Base-by-base conservation (phyloP, 139 green algal species). In the Chlorella sp. region DNA sequence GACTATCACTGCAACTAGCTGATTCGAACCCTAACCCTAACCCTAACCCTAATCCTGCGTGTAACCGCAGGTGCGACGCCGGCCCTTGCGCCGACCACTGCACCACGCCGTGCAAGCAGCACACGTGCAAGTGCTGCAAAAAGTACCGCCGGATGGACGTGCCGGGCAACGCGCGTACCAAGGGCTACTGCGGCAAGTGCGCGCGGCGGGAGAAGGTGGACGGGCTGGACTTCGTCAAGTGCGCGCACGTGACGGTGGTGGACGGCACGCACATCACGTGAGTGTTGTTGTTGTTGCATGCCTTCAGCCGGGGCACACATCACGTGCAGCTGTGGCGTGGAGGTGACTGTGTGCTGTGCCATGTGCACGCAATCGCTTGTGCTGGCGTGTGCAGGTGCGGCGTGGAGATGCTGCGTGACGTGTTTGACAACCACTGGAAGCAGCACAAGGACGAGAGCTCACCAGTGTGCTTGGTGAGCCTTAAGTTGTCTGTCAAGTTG, bases 341-440 rank as follows among this genome's bases (percentile, higher is more conserved):
- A n/a, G n/a, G n/a, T n/a, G n/a, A n/a, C n/a, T n/a, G n/a, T n/a
- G n/a, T n/a, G n/a, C n/a, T n/a, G n/a, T n/a, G n/a, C n/a, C n/a
- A n/a, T n/a, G n/a, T n/a, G n/a, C n/a, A n/a, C n/a, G n/a, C n/a
- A n/a, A n/a, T n/a, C n/a, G n/a, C n/a, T n/a, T n/a, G n/a, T n/a
- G n/a, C n/a, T n/a, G n/a, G n/a, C 17, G 42, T 55, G 10, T 55
- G 42, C 42, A 55, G 42, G 10, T 55, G 42, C 42, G 42, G 42
- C 10, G 42, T 55, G 42, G 42, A 55, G 42, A 55, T 55, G 42
- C 42, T 55, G 42, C 42, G 42, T 24, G 42, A 55, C 42, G 42
- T 55, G 42, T 55, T 55, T 55, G 42, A 55, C 42, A 55, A 55
- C 42, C 42, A 55, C 42, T 55, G 42, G 42, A 55, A 55, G 42